Conservation (phyloP, 305 asterid genomes). For the Withania somnifera region DNA sequence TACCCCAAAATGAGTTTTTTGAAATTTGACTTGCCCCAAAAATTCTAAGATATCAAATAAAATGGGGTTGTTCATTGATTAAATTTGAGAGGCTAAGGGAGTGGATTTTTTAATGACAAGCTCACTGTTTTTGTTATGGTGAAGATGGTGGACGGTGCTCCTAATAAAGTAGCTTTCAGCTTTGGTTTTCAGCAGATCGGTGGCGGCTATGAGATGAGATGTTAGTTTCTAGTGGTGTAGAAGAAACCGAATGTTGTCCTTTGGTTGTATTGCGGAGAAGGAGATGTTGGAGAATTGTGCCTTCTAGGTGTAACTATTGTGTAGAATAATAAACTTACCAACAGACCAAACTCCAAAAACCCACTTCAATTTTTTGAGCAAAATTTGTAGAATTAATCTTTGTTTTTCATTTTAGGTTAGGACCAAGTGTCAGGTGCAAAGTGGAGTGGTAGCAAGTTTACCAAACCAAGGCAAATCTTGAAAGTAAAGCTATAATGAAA, state of each 20-base stretch:
- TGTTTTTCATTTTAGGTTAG: background rate
- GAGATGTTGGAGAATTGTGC: background rate
- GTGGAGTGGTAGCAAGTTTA: background rate
- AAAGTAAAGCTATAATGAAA: background rate
- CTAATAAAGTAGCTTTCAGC: background rate
- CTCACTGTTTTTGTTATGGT: background rate
- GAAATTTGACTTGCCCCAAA: background rate
- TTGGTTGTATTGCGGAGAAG: background rate
- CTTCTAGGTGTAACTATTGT: background rate
- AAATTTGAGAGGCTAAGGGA: background rate
- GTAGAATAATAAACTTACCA: background rate
- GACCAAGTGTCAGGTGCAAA: background rate
- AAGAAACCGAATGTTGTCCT: background rate
- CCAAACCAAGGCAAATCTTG: background rate
- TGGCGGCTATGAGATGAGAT: background rate
- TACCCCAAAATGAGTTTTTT: background rate
- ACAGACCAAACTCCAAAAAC: background rate
- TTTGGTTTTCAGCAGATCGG: background rate
- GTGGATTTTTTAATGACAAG: background rate
- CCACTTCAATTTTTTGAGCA: background rate
- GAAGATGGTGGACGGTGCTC: background rate
- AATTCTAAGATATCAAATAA: background rate
- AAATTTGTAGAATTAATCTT: background rate
- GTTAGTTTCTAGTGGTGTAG: background rate
- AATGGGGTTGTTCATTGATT: background rate